Conservation (phyloP, 2,329 filamentous ascomycete genomes). For the Pseudogymnoascus sp. region DNA sequence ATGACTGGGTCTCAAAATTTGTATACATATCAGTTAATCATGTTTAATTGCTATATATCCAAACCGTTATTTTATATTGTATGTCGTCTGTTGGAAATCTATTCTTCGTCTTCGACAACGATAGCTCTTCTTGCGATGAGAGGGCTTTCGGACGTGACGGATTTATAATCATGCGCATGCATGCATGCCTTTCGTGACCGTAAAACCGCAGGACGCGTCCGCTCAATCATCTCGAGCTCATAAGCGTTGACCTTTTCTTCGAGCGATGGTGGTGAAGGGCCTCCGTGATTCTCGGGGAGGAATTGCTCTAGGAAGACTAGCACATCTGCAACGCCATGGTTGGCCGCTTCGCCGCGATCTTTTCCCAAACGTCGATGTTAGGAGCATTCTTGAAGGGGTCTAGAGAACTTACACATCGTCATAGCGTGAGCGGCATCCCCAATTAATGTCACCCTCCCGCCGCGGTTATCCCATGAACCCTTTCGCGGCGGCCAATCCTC, state of each 20-base stretch:
- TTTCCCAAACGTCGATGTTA: neutral
- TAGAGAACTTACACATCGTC: conserved; percentile 38
- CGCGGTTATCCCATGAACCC: conserved; percentile 21
- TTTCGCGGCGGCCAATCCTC: conserved; percentile 30
- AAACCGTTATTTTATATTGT: neutral
- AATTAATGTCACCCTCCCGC: conserved; percentile 31
- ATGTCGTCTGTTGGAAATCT: neutral
- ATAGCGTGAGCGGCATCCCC: conserved; percentile 42
- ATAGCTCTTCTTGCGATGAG: conserved; percentile 10
- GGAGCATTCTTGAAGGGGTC: conserved; percentile 21
- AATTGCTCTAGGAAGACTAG: conserved; percentile 33
- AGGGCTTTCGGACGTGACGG: conserved; percentile 16
- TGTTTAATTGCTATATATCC: neutral
- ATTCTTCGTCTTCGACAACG: neutral
- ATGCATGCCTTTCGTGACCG: conserved; percentile 44
- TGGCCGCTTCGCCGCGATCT: conserved; percentile 36
- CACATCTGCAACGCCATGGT: conserved; percentile 36
- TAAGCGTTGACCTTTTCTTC: conserved; percentile 45
- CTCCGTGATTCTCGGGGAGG: conserved; percentile 27
- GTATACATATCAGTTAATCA: neutral
- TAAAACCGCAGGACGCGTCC: conserved; percentile 39
- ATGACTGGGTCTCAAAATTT: no score
- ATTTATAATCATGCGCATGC: conserved; percentile 43
- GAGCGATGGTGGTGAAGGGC: conserved; percentile 34
- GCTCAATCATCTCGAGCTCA: conserved; percentile 35